phyloP scores from a whole-genome alignment of 2,329 filamentous ascomycete genomes.

The Westerdykella ornata region DNA sequence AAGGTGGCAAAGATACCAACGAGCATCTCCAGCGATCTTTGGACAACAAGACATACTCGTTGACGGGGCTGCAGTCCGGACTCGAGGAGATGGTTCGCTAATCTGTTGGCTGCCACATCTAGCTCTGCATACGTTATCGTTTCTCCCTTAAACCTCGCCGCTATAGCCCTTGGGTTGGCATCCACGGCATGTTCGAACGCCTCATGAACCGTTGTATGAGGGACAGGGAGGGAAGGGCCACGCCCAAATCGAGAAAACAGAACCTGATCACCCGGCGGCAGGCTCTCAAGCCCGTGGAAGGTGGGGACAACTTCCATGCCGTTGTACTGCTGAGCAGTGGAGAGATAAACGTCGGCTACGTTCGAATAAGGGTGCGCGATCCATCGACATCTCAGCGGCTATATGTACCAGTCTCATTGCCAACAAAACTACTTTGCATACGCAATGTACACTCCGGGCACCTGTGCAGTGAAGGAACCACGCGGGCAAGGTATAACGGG shows the following conservation, averaged over 20 bases:
- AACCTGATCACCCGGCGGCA: conserved; percentile 16
- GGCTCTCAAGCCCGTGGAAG: conserved; percentile 12
- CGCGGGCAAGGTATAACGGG: no score
- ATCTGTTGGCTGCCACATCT: conserved; percentile 25
- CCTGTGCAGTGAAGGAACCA: no score
- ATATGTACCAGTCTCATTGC: conserved; percentile 6
- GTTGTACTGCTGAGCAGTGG: neutral
- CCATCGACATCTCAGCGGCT: conserved; percentile 1
- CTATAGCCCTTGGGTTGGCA: conserved; percentile 15
- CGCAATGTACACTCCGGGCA: no score
- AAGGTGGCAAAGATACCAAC: conserved; percentile 52
- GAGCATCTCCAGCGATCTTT: conserved; percentile 52
- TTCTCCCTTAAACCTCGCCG: conserved; percentile 17
- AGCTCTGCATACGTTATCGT: conserved; percentile 27
- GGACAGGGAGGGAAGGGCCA: conserved; percentile 13
- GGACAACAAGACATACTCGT: conserved; percentile 51
- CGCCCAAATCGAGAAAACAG: conserved; percentile 21
- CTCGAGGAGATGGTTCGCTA: conserved; percentile 27
- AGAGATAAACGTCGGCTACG: neutral
- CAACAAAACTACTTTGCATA: no score
- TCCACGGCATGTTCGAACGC: conserved; percentile 28
- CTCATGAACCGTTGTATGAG: conserved; percentile 17
- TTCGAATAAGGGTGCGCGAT: neutral
- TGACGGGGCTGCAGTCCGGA: conserved; percentile 33
- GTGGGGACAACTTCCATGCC: conserved; percentile 9